Conservation (phyloP, 2,329 filamentous ascomycete species). For the Trichocomaceae sp. region DNA sequence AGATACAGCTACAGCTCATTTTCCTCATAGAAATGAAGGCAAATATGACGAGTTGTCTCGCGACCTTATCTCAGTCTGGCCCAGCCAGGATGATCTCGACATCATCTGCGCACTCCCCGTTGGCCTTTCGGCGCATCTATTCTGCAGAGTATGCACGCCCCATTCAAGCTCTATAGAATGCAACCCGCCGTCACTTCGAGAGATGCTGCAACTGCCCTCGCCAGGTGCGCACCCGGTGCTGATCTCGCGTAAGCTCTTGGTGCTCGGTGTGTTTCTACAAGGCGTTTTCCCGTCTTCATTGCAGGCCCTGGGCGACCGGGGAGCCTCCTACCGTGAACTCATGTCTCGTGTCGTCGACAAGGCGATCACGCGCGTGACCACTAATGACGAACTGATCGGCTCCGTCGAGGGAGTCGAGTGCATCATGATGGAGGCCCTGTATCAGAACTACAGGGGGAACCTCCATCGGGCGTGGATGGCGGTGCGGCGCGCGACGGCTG, state of each 20-base stretch:
- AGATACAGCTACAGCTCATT: neutral
- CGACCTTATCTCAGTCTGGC: constrained; percentile 36
- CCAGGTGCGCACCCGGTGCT: constrained; percentile 43
- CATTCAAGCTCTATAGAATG: neutral
- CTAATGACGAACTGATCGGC: constrained; percentile 33
- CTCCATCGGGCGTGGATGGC: constrained; percentile 38
- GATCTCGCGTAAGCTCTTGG: constrained; percentile 44
- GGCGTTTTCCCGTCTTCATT: constrained; percentile 35
- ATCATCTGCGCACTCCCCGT: constrained; percentile 30
- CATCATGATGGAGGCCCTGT: constrained; percentile 39
- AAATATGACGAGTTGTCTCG: constrained; percentile 21
- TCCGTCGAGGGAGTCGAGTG: constrained; percentile 40
- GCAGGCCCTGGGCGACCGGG: constrained; percentile 1
- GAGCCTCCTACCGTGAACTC: constrained; percentile 21
- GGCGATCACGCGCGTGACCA: constrained; percentile 30
- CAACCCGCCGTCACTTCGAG: constrained; percentile 17
- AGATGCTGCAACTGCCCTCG: constrained; percentile 33
- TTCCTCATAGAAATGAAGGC: neutral
- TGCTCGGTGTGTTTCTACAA: constrained; percentile 44
- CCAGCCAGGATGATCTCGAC: constrained; percentile 32
- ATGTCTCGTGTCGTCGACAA: constrained; percentile 24
- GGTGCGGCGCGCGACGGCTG: constrained; percentile 30
- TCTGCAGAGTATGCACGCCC: constrained; percentile 30
- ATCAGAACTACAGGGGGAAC: constrained; percentile 36
- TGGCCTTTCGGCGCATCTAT: constrained; percentile 28